phyloP scores from a whole-genome alignment of 257 asterid genomes.

The Gynochthodes officinalis region DNA sequence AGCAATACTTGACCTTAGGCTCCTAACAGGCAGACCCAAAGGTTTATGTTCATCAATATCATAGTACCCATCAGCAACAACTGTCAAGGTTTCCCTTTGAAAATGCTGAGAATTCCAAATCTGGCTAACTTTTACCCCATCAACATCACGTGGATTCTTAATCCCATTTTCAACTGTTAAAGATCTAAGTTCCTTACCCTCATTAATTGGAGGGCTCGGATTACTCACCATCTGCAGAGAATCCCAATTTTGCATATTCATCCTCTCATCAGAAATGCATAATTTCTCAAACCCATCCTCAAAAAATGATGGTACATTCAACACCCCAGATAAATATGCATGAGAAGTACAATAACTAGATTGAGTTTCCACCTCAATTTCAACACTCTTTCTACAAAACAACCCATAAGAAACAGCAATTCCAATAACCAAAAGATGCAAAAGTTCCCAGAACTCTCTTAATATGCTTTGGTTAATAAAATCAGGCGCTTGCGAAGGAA shows the following conservation, averaged over 20 bases:
- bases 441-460: slow-evolving; percentile 63
- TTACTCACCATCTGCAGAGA: slow-evolving; percentile 22
- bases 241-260: slow-evolving; percentile 28
- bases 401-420: slow-evolving; percentile 74
- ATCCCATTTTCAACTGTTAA: slow-evolving; percentile 21
- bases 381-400: slow-evolving; percentile 48
- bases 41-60: slow-evolving; percentile 50
- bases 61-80: slow-evolving; percentile 46
- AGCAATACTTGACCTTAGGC: slow-evolving; percentile 46
- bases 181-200: slow-evolving; percentile 37
- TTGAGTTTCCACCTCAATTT: slow-evolving; percentile 23
- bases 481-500: slow-evolving; percentile 75
- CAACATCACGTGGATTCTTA: slow-evolving; percentile 16
- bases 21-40: slow-evolving; percentile 76
- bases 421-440: slow-evolving; percentile 76
- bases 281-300: slow-evolving; percentile 51
- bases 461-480: slow-evolving; percentile 40
- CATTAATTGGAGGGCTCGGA: slow-evolving; percentile 25
- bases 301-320: slow-evolving; percentile 49
- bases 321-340: slow-evolving; percentile 47
- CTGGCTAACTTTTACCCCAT: slow-evolving; percentile 27
- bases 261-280: slow-evolving; percentile 45
- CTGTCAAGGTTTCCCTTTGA: slow-evolving; percentile 52
- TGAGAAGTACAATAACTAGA: slow-evolving; percentile 28
- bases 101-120: slow-evolving; percentile 40